Evolutionary conservation across 352 stramenopile genomes (phyloP).

Genomic region (Phytophthora nicotianae): DNA sequence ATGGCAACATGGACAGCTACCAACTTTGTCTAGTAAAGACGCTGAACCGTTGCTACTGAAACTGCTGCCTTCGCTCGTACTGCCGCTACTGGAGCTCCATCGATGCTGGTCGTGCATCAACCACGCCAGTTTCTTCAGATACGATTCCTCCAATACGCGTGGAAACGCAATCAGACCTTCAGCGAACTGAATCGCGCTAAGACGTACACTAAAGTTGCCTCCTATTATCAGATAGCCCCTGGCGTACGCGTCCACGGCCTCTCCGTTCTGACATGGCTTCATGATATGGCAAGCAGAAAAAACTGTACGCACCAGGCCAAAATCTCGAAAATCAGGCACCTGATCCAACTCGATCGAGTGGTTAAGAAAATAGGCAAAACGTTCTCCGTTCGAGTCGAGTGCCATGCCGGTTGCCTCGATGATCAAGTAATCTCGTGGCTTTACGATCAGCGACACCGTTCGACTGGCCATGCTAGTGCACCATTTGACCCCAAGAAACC

Average conservation of each 20-base stretch:
- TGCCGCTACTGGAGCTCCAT: conserved; percentile 16
- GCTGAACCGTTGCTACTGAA: conserved; percentile 20
- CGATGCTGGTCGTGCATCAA: conserved; percentile 40
- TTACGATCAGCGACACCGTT: conserved; percentile 37
- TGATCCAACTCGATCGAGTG: conserved; percentile 41
- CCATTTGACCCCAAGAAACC: conserved; percentile 61
- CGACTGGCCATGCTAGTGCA: conserved; percentile 19
- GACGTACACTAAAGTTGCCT: conserved; percentile 35
- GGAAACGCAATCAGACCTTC: conserved; percentile 32
- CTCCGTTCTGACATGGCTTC: conserved; percentile 5
- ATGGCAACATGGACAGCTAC: conserved; percentile 34
- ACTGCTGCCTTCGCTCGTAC: conserved; percentile 20
- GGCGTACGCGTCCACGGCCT: conserved; percentile 37
- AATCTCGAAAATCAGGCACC: conserved; percentile 37
- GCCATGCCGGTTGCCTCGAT: conserved; percentile 57
- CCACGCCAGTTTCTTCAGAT: conserved; percentile 56
- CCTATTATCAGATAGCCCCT: conserved; percentile 41
- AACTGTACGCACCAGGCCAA: conserved; percentile 32
- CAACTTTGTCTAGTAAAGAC: conserved; percentile 5
- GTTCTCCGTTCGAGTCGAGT: conserved; percentile 39
- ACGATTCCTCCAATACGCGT: conserved; percentile 39
- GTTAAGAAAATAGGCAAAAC: conserved; percentile 37
- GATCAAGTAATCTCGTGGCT: conserved; percentile 55
- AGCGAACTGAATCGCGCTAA: conserved; percentile 30
- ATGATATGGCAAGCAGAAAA: conserved; percentile 47